Percentiles rank a stretch among this genome's conserved stretches.
These are phyloP conservation scores for Westerdykella ornata DNA, from an alignment of 2,329 filamentous ascomycete species.

Conservation along the genomic window DNA sequence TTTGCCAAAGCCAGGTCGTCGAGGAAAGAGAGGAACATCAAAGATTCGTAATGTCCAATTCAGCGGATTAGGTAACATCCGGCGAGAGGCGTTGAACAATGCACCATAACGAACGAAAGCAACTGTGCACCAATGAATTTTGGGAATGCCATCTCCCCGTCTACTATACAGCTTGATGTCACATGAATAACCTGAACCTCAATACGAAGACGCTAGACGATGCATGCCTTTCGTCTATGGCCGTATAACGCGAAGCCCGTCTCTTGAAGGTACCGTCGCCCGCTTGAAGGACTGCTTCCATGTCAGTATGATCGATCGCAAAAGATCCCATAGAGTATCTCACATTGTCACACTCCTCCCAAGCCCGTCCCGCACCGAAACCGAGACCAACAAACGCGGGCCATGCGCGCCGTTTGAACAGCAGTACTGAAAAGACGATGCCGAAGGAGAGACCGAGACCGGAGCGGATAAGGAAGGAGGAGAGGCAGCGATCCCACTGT, in stretches of 20 bases:
- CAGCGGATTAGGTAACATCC: no score
- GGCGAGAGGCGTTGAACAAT: no score
- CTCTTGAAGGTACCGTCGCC: conserved; percentile 42
- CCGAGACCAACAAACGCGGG: conserved; percentile 91
- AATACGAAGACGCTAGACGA: background rate
- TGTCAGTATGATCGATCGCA: background rate
- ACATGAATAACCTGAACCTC: conserved; percentile 6
- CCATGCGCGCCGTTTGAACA: conserved; percentile 98
- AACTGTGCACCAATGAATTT: background rate
- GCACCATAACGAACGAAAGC: background rate
- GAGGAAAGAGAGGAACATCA: no score
- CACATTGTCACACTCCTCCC: conserved; percentile 91
- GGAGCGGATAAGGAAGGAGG: conserved; percentile 94
- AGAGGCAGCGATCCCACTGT: conserved; percentile 99
- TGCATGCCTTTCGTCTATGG: conserved; percentile 24
- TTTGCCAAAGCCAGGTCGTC: no score
- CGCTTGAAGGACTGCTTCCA: conserved; percentile 48
- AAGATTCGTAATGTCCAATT: no score
- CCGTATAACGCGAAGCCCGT: conserved; percentile 45
- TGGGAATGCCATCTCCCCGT: conserved; percentile 4
- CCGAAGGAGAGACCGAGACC: conserved; percentile 93
- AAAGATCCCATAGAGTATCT: conserved; percentile 15
- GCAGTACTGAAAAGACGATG: conserved; percentile 93
- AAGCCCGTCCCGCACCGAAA: conserved; percentile 92
- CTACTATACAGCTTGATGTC: conserved; percentile 32